Conservation (phyloP, 2,329 filamentous ascomycete genomes). For the Tympanopsis confertula region DNA sequence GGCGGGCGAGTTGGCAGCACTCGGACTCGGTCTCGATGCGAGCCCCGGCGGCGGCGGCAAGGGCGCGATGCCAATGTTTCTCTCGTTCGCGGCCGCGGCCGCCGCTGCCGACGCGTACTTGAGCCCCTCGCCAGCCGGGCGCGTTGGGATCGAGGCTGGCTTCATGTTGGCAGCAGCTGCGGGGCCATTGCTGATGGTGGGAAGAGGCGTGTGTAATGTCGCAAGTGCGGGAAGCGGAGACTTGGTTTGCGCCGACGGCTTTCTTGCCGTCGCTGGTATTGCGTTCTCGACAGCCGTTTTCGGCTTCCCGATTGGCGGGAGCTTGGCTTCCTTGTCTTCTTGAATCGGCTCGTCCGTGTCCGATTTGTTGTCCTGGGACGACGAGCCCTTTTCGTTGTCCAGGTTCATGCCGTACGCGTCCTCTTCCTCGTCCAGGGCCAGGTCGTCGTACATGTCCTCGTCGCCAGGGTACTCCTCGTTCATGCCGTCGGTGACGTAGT, state of each 20-base stretch:
- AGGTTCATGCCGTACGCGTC: constrained; percentile 69
- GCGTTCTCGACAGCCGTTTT: constrained; percentile 46
- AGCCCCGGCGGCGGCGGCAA: constrained; percentile 76
- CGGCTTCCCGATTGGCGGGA: constrained; percentile 38
- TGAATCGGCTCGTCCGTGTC: constrained; percentile 65
- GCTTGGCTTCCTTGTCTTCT: constrained; percentile 36
- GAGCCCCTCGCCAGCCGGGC: constrained; percentile 76
- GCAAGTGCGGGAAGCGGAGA: constrained; percentile 87
- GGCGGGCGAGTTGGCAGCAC: constrained; percentile 42
- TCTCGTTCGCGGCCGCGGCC: constrained; percentile 81
- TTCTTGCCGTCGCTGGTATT: constrained; percentile 40
- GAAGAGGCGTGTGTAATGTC: constrained; percentile 67
- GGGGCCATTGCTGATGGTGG: constrained; percentile 45
- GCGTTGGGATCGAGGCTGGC: constrained; percentile 73
- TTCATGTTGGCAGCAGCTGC: constrained; percentile 63
- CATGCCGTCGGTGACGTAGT: constrained; percentile 85
- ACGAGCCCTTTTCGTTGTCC: constrained; percentile 79
- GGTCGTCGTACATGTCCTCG: constrained; percentile 87
- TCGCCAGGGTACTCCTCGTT: constrained; percentile 88
- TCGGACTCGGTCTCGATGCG: constrained; percentile 38
- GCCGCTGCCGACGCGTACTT: constrained; percentile 96
- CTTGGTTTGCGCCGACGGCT: constrained; percentile 83
- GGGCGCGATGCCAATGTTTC: constrained; percentile 84
- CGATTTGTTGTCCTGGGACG: constrained; percentile 77
- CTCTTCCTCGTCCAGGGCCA: constrained; percentile 86